Base-by-base conservation (phyloP, 306 rosid genomes). In the Glycine tomentella region DNA sequence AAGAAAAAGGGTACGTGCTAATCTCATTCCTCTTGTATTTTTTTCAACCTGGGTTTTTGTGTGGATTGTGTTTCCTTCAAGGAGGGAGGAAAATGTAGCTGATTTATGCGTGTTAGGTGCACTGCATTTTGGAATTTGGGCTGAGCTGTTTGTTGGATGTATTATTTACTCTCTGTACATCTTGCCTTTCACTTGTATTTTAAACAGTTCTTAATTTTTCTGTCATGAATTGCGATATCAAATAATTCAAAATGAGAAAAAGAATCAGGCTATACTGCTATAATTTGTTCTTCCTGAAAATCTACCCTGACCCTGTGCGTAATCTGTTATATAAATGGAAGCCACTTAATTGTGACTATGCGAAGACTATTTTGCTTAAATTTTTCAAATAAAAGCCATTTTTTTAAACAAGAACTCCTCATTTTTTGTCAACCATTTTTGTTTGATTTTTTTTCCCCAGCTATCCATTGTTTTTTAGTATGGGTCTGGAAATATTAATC, bases 1-100 rank as follows among this genome's bases (percentile, higher is more conserved):
- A 92, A 88, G 89, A 82, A 85, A 83, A 87, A 78, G 69, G 97
- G 98, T 92, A 79, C 15, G 13, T 69, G 62, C 70, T 81, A 55
- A 9, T 68, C 15, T 75, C 50, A 67, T 67, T 50, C n/a, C 55
- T 80, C 61, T 14, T 5, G 20, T 65, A 6, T 55, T 44, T 40
- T 62, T 15, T 36, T 11, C 51, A 56, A 57, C 59, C 49, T 53
- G 62, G 7, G 34, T 53, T 42, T 25, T 67, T 14, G 17, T 16
- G 58, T 59, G 79, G 8, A 13, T 17, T 66, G 67, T 76, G 53
- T 80, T 61, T 61, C 48, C 38, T 9, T 68, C n/a, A 31, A 59
- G 3, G 72, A 49, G 31, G 3, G 72, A 49, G 31, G 66, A 14
- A 72, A 38, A 20, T 2, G 13, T 34, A 5, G 3, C 65, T 59